Base-by-base conservation (phyloP, 2,329 filamentous ascomycete species). In the Pseudogymnoascus sp. region DNA sequence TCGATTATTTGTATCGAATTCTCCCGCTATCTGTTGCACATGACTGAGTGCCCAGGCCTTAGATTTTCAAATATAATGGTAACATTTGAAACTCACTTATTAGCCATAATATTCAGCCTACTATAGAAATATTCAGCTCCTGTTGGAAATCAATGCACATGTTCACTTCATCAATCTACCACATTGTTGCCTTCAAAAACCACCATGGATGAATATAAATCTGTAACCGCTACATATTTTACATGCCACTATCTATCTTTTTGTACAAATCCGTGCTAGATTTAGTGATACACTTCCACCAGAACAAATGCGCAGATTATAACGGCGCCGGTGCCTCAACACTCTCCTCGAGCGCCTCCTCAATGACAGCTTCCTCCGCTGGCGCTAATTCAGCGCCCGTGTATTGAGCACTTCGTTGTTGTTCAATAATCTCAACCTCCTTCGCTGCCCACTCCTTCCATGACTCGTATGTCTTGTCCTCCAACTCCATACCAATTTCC, bases 401-500 rank as follows among this genome's bases (percentile, higher is more conserved):
- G 63, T 81, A 78, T 26, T 77, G 76, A 4, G 75, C 72, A 59
- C 72, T 76, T 63, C 73, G 75, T 61, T 72, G 70, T 21, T 75
- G 71, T 64, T 80, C 76, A 55, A 76, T 67, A 62, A 72, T 74
- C 63, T 73, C 74, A 61, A 79, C 76, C 71, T 83, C 73, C 65
- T 74, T 75, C 59, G 71, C 71, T 2, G 92, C 91, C 90, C 91
- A 96, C 26, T 71, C 71, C 81, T 92, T 93, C 94, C 94, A 99
- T 66, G 80, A 78, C 75, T 97, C 90, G 74, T 86, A 96, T 64
- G 85, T 80, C 69, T 82, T 76, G 76, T 95, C 86, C 76, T 99
- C 94, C 61, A 96, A 80, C 65, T 87, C 79, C 85, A 94, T 90
- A 67, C 90, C 86, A 63, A 96, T 80, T 64, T 96, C 87, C 60